Conservation (phyloP, 305 asterid species). For the Fraxinus baroniana region DNA sequence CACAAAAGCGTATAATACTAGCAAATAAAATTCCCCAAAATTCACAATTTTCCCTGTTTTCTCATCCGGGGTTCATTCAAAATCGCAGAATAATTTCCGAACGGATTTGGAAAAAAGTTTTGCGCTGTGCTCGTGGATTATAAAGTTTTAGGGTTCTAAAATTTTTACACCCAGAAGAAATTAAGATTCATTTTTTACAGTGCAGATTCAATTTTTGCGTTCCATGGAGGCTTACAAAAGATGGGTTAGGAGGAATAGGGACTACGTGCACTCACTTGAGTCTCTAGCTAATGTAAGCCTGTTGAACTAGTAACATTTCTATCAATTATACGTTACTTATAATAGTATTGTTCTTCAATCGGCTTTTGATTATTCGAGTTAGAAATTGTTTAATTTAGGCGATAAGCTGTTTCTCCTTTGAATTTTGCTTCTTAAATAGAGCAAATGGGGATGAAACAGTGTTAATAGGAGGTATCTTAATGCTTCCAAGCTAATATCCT, state of each 20-base stretch:
- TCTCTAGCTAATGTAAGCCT: slow-evolving; percentile 83
- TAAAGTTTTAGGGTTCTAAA: slow-evolving; percentile 32
- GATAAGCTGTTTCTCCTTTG: background rate
- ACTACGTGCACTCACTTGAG: slow-evolving; percentile 77
- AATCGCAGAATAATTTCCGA: slow-evolving; percentile 6
- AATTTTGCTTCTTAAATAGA: background rate
- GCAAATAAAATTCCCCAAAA: slow-evolving; percentile 18
- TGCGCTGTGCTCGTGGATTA: background rate
- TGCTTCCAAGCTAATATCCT: background rate
- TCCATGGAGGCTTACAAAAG: slow-evolving; percentile 90
- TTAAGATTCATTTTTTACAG: background rate
- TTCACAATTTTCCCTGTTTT: background rate
- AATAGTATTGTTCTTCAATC: background rate
- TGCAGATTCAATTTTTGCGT: slow-evolving; percentile 27
- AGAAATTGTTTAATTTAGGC: background rate
- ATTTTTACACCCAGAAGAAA: background rate
- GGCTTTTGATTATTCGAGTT: background rate
- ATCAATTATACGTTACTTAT: background rate
- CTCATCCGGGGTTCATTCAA: slow-evolving; percentile 19
- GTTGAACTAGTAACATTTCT: background rate
- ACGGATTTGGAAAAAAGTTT: slow-evolving; percentile 6
- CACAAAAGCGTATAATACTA: slow-evolving; percentile 22
- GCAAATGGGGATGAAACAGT: background rate
- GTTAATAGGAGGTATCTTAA: background rate
- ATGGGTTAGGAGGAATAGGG: slow-evolving; percentile 81